Evolutionary conservation across 805 yeast genomes (phyloP).

Genomic region (Nakazawaea ambrosiae): DNA sequence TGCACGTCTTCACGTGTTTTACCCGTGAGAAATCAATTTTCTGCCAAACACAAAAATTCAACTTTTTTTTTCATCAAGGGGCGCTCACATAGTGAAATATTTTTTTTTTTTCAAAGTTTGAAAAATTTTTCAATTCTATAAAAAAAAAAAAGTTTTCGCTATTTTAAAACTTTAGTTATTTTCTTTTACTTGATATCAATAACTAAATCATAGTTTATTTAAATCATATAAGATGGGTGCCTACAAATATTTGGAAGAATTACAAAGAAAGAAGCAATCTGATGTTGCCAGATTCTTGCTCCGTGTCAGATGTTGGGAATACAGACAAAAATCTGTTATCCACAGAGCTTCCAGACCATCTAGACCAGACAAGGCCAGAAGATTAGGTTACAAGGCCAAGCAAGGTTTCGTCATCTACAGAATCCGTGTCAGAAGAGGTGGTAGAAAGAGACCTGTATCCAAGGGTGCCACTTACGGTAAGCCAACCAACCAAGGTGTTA

Average conservation of each 20-base stretch:
- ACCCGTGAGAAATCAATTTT: too few species aligned
- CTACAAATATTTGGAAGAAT: constrained; percentile 98
- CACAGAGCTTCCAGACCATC: constrained; percentile 99
- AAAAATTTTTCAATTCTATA: neutral
- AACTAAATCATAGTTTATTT: neutral
- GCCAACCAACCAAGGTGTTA: constrained; percentile 99
- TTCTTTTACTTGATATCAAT: neutral
- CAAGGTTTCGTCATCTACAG: constrained; percentile 99
- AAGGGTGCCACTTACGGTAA: constrained; percentile 99
- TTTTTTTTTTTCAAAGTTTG: too few species aligned
- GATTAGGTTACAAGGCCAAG: constrained; percentile 99
- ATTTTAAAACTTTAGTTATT: too few species aligned
- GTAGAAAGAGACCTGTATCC: constrained; percentile 99
- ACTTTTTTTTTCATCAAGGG: too few species aligned
- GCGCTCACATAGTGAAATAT: too few species aligned
- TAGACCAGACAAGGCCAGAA: constrained; percentile 99
- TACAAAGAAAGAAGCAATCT: constrained; percentile 99
- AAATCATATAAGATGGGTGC: constrained; percentile 95
- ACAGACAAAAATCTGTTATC: constrained; percentile 97
- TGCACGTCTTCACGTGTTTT: too few species aligned
- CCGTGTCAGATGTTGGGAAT: constrained; percentile 99
- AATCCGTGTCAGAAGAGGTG: constrained; percentile 99
- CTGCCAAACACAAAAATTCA: too few species aligned
- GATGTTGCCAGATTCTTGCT: constrained; percentile 98
- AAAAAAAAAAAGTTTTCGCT: too few species aligned